Percentiles rank a stretch among this genome's conserved stretches.
Conservation (phyloP, 805 yeast genomes). For the Yamadazyma phyllophila region DNA sequence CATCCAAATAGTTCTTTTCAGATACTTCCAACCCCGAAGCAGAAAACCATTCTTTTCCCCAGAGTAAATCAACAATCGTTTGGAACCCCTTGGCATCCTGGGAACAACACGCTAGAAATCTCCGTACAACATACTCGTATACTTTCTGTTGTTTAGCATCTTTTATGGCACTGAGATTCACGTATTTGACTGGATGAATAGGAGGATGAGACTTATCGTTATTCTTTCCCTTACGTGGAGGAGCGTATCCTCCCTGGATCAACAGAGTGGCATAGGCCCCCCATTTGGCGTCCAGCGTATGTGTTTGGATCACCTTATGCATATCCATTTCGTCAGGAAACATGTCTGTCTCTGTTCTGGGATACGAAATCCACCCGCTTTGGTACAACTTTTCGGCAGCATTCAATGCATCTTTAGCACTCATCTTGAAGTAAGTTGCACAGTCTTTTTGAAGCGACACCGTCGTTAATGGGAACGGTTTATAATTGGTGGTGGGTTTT, state of each 20-base stretch:
- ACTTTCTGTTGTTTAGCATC: slow-evolving; percentile 58
- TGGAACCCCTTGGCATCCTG: slow-evolving; percentile 80
- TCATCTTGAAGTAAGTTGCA: slow-evolving; percentile 65
- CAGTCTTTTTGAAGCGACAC: slow-evolving; percentile 91
- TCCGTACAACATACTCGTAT: slow-evolving; percentile 81
- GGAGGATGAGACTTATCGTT: slow-evolving; percentile 99
- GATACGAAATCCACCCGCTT: slow-evolving; percentile 85
- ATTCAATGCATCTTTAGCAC: slow-evolving; percentile 73
- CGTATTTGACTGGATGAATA: slow-evolving; percentile 77
- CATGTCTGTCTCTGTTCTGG: slow-evolving; percentile 94
- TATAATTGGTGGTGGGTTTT: slow-evolving; percentile 69
- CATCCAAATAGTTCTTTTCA: slow-evolving; percentile 74
- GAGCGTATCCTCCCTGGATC: slow-evolving; percentile 42
- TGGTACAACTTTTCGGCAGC: slow-evolving; percentile 85
- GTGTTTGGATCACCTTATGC: slow-evolving; percentile 57
- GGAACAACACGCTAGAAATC: slow-evolving; percentile 90
- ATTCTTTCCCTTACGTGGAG: slow-evolving; percentile 77
- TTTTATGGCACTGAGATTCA: slow-evolving; percentile 25
- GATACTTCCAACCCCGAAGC: slow-evolving; percentile 74
- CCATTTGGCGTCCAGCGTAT: slow-evolving; percentile 58
- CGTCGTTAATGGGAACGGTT: slow-evolving; percentile 91
- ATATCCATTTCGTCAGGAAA: slow-evolving; percentile 81
- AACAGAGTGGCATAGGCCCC: slow-evolving; percentile 60
- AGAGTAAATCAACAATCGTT: slow-evolving; percentile 59
- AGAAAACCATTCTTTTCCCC: slow-evolving; percentile 76